Evolutionary conservation across 495 filamentous ascomycete genomes (phyloP).

Genomic region (Barbatosphaeria neglecta): DNA sequence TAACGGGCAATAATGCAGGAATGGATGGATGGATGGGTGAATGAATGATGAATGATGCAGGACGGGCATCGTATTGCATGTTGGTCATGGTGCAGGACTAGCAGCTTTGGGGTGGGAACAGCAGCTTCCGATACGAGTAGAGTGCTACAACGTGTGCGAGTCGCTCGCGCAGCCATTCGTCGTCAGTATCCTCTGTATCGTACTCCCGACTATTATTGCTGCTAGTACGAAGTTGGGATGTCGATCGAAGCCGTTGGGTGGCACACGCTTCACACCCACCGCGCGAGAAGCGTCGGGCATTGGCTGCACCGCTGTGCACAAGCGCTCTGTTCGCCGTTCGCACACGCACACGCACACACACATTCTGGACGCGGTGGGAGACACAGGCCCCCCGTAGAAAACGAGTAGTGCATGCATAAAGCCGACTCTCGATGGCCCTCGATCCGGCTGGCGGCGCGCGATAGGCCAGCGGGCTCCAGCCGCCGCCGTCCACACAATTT

Average conservation of each 20-base stretch:
- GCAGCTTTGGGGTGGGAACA: neutral
- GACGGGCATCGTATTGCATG: neutral
- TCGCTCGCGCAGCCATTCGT: neutral
- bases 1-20: no score
- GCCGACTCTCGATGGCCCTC: constrained; percentile 7
- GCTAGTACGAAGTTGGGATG: no score
- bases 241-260: no score
- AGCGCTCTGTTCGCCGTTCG: no score
- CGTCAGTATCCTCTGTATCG: neutral
- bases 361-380: no score
- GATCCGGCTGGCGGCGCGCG: constrained; percentile 8
- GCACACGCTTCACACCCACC: no score
- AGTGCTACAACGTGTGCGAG: neutral
- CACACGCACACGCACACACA: no score
- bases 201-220: no score
- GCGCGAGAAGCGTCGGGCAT: no score
- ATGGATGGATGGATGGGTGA: neutral
- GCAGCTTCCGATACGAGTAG: neutral
- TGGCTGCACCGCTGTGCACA: no score
- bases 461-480: constrained; percentile 14
- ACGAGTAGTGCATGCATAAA: constrained; percentile 19
- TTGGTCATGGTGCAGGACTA: neutral
- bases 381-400: constrained; percentile 4
- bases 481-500: constrained; percentile 14
- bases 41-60: neutral